phyloP scores from a whole-genome alignment of 2,329 filamentous ascomycete species.

The Trichoderma harzianum region DNA sequence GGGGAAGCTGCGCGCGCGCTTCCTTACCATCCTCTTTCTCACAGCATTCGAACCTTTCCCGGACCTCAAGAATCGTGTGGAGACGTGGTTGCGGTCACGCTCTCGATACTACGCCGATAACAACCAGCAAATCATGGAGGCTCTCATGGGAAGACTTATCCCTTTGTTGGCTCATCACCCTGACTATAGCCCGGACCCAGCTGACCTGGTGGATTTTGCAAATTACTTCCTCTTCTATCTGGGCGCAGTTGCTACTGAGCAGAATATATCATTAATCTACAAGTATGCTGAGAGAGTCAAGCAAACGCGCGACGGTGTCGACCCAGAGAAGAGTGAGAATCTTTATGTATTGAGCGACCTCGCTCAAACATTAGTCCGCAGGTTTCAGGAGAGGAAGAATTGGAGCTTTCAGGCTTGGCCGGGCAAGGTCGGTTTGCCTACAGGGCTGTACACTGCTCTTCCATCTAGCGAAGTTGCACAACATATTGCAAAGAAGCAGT shows the following conservation, averaged over 20 bases:
- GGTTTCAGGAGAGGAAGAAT: slow-evolving; percentile 80
- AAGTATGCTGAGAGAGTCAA: slow-evolving; percentile 92
- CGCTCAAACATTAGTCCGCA: slow-evolving; percentile 74
- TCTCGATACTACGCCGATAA: slow-evolving; percentile 60
- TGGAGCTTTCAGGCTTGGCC: slow-evolving; percentile 85
- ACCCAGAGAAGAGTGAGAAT: slow-evolving; percentile 63
- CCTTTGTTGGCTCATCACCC: slow-evolving; percentile 91
- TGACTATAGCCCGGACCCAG: slow-evolving; percentile 67
- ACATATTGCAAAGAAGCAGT: slow-evolving; percentile 81
- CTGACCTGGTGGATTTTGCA: slow-evolving; percentile 75
- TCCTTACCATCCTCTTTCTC: slow-evolving; percentile 86
- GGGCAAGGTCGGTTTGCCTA: slow-evolving; percentile 75
- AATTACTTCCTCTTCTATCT: slow-evolving; percentile 91
- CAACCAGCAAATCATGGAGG: slow-evolving; percentile 69
- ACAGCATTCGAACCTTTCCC: slow-evolving; percentile 82
- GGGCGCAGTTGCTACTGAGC: slow-evolving; percentile 74
- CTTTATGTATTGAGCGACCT: slow-evolving; percentile 88
- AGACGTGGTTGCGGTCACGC: slow-evolving; percentile 86
- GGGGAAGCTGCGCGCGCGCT: slow-evolving; percentile 66
- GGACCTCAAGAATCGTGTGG: slow-evolving; percentile 69
- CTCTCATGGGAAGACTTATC: slow-evolving; percentile 75
- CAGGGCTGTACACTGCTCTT: slow-evolving; percentile 72
- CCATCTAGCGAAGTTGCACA: slow-evolving; percentile 75
- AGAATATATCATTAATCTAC: slow-evolving; percentile 84
- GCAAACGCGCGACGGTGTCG: slow-evolving; percentile 77